Conservation (phyloP, 2,329 filamentous ascomycete species). For the Alternaria brassicae region DNA sequence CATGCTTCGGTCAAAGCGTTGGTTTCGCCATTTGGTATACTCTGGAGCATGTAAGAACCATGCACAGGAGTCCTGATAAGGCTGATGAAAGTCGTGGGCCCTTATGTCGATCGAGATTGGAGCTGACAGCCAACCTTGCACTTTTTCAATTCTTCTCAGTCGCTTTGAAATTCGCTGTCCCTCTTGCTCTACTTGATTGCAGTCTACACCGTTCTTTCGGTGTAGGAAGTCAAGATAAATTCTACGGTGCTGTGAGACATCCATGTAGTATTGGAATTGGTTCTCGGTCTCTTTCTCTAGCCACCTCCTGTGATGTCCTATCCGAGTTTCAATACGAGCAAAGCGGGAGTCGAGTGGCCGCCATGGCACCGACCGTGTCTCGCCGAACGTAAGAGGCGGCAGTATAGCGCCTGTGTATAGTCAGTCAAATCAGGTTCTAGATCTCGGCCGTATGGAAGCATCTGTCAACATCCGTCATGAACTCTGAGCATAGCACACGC, state of each 20-base stretch:
- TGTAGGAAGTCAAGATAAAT: conserved; percentile 32
- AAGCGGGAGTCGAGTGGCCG: conserved; percentile 43
- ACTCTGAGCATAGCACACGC: neutral
- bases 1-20: conserved; percentile 23
- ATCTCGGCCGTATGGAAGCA: neutral
- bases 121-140: conserved; percentile 35
- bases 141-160: conserved; percentile 34
- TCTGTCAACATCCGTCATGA: neutral
- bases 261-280: conserved; percentile 23
- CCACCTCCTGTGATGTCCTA: conserved; percentile 35
- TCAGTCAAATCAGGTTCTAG: conserved; percentile 18
- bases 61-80: conserved; percentile 25
- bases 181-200: conserved; percentile 15
- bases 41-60: conserved; percentile 36
- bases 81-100: conserved; percentile 17
- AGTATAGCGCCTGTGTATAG: conserved; percentile 29
- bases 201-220: conserved; percentile 13
- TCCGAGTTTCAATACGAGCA: conserved; percentile 29
- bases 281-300: conserved; percentile 32
- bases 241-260: conserved; percentile 26
- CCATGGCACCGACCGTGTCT: conserved; percentile 26
- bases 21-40: conserved; percentile 37
- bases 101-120: conserved; percentile 18
- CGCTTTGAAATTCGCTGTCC: conserved; percentile 34
- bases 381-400: conserved; percentile 18